Percentiles rank a stretch among this genome's conserved stretches.
phyloP scores from a whole-genome alignment of 2,329 filamentous ascomycete species.

The Amylocarpus encephaloides region DNA sequence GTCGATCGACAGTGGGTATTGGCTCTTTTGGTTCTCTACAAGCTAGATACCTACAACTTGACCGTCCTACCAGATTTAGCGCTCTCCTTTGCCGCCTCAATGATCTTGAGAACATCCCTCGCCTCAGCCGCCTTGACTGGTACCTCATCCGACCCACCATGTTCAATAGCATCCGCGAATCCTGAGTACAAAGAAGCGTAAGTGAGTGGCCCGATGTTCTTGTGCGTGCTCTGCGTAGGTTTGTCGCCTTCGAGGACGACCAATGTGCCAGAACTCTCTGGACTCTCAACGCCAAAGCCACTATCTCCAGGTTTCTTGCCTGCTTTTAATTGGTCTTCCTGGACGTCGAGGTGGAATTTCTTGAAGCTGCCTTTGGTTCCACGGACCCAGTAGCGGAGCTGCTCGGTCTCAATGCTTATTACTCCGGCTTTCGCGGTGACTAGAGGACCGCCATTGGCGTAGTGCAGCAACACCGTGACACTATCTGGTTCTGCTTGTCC shows the following conservation, averaged over 20 bases:
- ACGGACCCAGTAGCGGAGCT: slow-evolving; percentile 71
- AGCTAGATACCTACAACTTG: slow-evolving; percentile 10
- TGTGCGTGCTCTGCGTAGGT: slow-evolving; percentile 43
- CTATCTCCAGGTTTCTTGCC: slow-evolving; percentile 56
- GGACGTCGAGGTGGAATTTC: slow-evolving; percentile 64
- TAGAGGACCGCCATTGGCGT: slow-evolving; percentile 50
- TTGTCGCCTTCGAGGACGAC: slow-evolving; percentile 47
- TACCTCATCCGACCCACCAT: slow-evolving; percentile 41
- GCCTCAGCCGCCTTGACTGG: slow-evolving; percentile 49
- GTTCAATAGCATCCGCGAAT: slow-evolving; percentile 44
- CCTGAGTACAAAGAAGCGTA: slow-evolving; percentile 62
- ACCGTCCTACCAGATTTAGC: slow-evolving; percentile 40
- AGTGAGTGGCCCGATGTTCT: slow-evolving; percentile 58
- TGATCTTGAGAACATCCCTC: slow-evolving; percentile 46
- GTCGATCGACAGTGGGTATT: too few species aligned
- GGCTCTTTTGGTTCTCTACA: too few species aligned
- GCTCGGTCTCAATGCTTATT: slow-evolving; percentile 60
- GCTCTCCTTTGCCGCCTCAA: slow-evolving; percentile 50
- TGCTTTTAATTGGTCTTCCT: slow-evolving; percentile 66
- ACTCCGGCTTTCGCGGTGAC: slow-evolving; percentile 65
- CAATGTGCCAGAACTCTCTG: slow-evolving; percentile 51
- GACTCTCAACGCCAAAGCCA: slow-evolving; percentile 59
- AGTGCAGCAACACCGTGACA: slow-evolving; percentile 60
- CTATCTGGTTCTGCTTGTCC: slow-evolving; percentile 46
- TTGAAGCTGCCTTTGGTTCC: slow-evolving; percentile 69